phyloP scores from a whole-genome alignment of 495 filamentous ascomycete species.

The Penicillium desertorum region DNA sequence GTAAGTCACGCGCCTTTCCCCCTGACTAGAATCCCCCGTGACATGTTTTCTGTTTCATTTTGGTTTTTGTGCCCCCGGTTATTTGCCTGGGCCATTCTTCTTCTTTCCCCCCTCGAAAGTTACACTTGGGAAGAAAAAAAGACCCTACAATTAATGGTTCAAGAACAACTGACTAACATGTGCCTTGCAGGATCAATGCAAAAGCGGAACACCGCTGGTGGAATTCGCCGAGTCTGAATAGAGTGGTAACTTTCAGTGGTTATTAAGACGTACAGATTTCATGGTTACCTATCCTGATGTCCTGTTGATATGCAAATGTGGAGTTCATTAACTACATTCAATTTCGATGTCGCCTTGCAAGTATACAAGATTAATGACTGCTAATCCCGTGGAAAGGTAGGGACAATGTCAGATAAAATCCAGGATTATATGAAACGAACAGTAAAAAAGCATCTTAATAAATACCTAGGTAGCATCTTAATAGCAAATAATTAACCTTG shows the following conservation, averaged over 20 bases:
- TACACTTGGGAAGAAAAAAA: not conserved
- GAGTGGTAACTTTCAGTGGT: not conserved
- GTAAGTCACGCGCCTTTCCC: constrained; percentile 55
- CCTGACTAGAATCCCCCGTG: constrained; percentile 1
- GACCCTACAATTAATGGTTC: not conserved
- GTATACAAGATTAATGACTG: too few species aligned
- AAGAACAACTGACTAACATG: constrained; percentile 28
- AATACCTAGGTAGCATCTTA: too few species aligned
- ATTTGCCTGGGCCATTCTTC: not conserved
- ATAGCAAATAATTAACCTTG: too few species aligned
- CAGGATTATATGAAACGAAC: too few species aligned
- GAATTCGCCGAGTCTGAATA: constrained; percentile 45
- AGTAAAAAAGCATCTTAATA: too few species aligned
- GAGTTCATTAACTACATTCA: not conserved
- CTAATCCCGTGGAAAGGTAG: too few species aligned
- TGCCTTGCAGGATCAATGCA: constrained; percentile 54
- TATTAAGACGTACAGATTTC: not conserved
- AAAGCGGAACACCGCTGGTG: constrained; percentile 57
- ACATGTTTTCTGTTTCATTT: constrained; percentile 6
- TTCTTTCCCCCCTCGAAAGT: not conserved
- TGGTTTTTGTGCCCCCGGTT: not conserved
- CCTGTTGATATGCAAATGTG: not conserved
- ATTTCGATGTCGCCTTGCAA: too few species aligned
- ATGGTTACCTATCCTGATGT: too few species aligned
- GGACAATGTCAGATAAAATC: too few species aligned